Evolutionary conservation across 345 rosid genomes (phyloP), one percentile per base, ranked within the genome.

Genomic region (Lagerstroemia speciosa): DNA sequence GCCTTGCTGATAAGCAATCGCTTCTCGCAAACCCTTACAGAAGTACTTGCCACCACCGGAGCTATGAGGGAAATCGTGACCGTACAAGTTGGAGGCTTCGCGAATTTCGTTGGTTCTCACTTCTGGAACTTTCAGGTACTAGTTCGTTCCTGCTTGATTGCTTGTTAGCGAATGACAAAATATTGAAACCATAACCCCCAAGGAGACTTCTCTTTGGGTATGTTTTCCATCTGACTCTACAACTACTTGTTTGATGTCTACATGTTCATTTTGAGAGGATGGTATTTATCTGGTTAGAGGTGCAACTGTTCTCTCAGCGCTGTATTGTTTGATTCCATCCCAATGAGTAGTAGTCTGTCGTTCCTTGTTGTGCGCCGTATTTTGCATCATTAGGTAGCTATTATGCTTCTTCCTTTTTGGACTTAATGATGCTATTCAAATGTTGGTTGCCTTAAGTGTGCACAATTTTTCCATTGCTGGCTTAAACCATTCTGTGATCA

Each of bases 111-210:
- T n/a, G 99, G 99, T 66, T 94, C 99, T 64, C 97, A 94, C 78
- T 91, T 91, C 78, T 91, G 99, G 99, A 94, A 94, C 79, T 88
- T 94, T 74, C 99, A 94, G 96, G 96, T 91, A 41, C 31, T 24
- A 55, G 10, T 7, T 30, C 6, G 37, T 64, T 30, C 26, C 36
- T 62, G 3, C 73, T 36, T n/a, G n/a, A n/a, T n/a, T n/a, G n/a
- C n/a, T n/a, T n/a, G n/a, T 41, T 41, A 41, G 14, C 10, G 46
- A 41, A 41, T 6, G 46, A 41, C n/a, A n/a, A n/a, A n/a, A n/a
- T n/a, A n/a, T n/a, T n/a, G n/a, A n/a, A n/a, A n/a, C n/a, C n/a
- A n/a, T n/a, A n/a, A n/a, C n/a, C n/a, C n/a, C n/a, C n/a, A n/a
- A n/a, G n/a, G n/a, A n/a, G n/a, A n/a, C n/a, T n/a, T n/a, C n/a